phyloP scores from a whole-genome alignment of 352 stramenopile genomes.

The Pythium rhizo-oryzae region DNA sequence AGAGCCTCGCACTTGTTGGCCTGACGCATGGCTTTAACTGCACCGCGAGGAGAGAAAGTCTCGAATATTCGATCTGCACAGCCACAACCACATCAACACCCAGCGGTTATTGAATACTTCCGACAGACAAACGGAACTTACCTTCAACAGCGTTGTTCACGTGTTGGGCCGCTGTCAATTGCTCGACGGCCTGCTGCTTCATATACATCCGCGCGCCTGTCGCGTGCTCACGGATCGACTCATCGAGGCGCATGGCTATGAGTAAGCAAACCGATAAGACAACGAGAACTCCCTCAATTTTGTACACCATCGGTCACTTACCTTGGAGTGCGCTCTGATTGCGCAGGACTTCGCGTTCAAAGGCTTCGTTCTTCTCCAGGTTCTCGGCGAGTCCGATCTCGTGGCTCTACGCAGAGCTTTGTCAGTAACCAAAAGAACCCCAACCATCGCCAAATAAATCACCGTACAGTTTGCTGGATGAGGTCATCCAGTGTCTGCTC shows the following conservation, averaged over 20 bases:
- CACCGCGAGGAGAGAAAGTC: conserved; percentile 59
- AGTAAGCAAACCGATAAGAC: background rate
- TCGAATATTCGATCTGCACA: conserved; percentile 57
- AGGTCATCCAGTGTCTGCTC: conserved; percentile 71
- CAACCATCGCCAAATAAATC: background rate
- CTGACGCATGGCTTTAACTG: conserved; percentile 44
- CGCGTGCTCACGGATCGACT: conserved; percentile 71
- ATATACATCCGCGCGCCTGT: conserved; percentile 56
- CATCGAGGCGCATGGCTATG: conserved; percentile 52
- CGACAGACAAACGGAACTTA: conserved; percentile 11
- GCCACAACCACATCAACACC: background rate
- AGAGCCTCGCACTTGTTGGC: conserved; percentile 40
- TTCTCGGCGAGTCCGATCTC: conserved; percentile 76
- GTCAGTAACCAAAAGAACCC: background rate
- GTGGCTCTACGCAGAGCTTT: conserved; percentile 40
- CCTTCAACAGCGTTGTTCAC: conserved; percentile 47
- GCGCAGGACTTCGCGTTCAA: conserved; percentile 62
- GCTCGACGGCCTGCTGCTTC: conserved; percentile 45
- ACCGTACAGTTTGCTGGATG: conserved; percentile 63
- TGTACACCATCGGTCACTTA: background rate
- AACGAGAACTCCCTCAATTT: no score
- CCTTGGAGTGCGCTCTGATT: conserved; percentile 55
- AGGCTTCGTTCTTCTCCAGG: conserved; percentile 76
- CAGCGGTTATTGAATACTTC: no score
- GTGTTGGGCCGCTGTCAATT: conserved; percentile 38